Evolutionary conservation across 2,329 filamentous ascomycete genomes (phyloP), one percentile per base, ranked within the genome.

Genomic region (Colletotrichum echinochloae): DNA sequence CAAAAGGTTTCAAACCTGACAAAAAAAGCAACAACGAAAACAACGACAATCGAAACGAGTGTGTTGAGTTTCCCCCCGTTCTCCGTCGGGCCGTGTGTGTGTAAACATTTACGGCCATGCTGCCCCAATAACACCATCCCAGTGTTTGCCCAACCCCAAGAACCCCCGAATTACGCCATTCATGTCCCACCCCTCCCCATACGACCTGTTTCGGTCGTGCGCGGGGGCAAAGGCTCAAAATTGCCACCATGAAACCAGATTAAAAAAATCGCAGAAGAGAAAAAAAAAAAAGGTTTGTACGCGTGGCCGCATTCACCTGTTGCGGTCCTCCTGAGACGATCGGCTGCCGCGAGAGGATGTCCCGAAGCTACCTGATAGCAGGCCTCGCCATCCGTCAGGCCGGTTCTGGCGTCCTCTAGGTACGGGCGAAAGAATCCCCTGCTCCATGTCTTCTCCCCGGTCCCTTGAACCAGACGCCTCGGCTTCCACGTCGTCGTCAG

Each of bases 401-500:
- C 78, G 77, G 11, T 68, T 75, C 59, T 68, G 67, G 11, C 72
- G 67, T 30, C 67, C 63, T 30, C 60, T 57, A 1, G 73, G 76
- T 8, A 75, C 70, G 20, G 76, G 66, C 3, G 76, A 73, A 20
- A 77, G 70, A 3, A 81, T 73, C 2, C 85, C 85, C 44, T 83
- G 83, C 71, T 87, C 85, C 2, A 85, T 74, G 61, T 87, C 85
- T 1, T 77, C 73, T 18, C 79, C 78, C 33, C 76, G 74, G 14
- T 79, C 78, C 14, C 73, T 75, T 3, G 78, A 77, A 14, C 75
- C 76, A 30, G 78, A 77, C 1, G 79, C 78, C 16, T 75, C 79
- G 60, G 67, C 61, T 37, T 81, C 81, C 2, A 79, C 82, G n/a
- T 83, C 85, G 0, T 87, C 83, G 30, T 84, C 83, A 44, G 82